Base-by-base conservation (phyloP, 2,329 filamentous ascomycete species). In the Fusarium nisikadoi region DNA sequence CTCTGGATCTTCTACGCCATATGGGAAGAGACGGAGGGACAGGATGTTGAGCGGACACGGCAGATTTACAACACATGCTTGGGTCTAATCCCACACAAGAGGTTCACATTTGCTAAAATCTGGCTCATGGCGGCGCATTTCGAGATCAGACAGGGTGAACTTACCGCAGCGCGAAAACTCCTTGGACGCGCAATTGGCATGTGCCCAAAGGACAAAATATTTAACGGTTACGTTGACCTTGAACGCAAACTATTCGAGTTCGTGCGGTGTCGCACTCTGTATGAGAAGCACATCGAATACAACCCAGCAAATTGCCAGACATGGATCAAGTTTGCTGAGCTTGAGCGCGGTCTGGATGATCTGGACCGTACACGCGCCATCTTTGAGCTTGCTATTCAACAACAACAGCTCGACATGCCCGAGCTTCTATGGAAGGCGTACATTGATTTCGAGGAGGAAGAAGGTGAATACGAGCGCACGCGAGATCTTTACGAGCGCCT, bases 381-480 rank as follows among this genome's bases (percentile, higher is more conserved):
- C 75, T 98, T 94, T 79, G 95, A 98, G 82, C 87, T 98, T 33
- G 95, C 94, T 6, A 92, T 98, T 68, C 86, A 89, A 53, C 95
- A 98, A 81, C 87, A 91, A 3, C 88, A 91, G 36, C 87, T 99
- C 19, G 96, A 99, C 81, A 99, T 99, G 96, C 96, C 96, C 0
- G 96, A 99, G 83, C 86, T 98, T 56, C 86, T 98, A 4, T 99
- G 96, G 96, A 98, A 98, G 84, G 91, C 94, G 3, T 99, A 97
- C 81, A 98, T 99, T 76, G 96, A 99, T 81, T 98, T 98, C 79
- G 96, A 99, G 83, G 95, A 98, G 79, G 94, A 97, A 77, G 94
- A 97, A 81, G 93, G 91, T 77, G 94, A 98, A 81, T 98, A 95
- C 81, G 94, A 94, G 58, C 87, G 91, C 53, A 94, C 94, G 8